These are phyloP conservation scores for Haplosporangium sp. DNA, from an alignment of 371 early-diverging fungal species.

Conservation along the genomic window DNA sequence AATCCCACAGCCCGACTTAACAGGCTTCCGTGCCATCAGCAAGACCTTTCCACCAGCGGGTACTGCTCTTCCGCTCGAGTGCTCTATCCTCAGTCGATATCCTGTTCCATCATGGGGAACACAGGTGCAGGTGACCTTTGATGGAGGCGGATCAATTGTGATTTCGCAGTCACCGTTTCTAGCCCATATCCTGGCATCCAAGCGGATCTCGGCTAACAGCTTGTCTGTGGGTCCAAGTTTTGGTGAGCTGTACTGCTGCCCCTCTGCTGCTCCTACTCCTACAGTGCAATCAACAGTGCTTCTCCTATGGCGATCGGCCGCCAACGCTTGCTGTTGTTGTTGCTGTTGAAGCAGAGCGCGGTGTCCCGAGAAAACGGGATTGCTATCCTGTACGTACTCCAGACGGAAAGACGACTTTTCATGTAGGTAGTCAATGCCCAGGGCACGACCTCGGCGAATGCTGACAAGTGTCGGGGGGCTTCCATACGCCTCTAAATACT, in stretches of 20 bases:
- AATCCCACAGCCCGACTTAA: conserved; percentile 36
- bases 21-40: conserved; percentile 57
- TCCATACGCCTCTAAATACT: conserved; percentile 60
- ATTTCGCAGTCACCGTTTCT: conserved; percentile 57
- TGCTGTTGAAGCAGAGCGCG: conserved; percentile 15
- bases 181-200: conserved; percentile 61
- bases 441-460: conserved; percentile 57
- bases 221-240: conserved; percentile 45
- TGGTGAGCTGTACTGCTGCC: conserved; percentile 22
- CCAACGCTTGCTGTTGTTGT: conserved; percentile 17
- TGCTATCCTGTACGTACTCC: conserved; percentile 61
- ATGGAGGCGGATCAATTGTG: conserved; percentile 70
- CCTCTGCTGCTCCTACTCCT: conserved; percentile 10
- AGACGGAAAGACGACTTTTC: conserved; percentile 62
- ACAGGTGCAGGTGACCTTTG: conserved; percentile 55
- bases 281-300: conserved; percentile 23
- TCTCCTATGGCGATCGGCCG: conserved; percentile 21
- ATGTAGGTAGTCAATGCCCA: conserved; percentile 61
- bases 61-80: conserved; percentile 63
- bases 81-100: conserved; percentile 62
- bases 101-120: conserved; percentile 61
- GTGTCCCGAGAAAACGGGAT: conserved; percentile 50
- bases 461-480: conserved; percentile 64
- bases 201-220: conserved; percentile 58
- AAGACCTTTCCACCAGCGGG: conserved; percentile 66